Base-by-base conservation (phyloP, 805 yeast species). In the Nakazawaea wickerhamii region DNA sequence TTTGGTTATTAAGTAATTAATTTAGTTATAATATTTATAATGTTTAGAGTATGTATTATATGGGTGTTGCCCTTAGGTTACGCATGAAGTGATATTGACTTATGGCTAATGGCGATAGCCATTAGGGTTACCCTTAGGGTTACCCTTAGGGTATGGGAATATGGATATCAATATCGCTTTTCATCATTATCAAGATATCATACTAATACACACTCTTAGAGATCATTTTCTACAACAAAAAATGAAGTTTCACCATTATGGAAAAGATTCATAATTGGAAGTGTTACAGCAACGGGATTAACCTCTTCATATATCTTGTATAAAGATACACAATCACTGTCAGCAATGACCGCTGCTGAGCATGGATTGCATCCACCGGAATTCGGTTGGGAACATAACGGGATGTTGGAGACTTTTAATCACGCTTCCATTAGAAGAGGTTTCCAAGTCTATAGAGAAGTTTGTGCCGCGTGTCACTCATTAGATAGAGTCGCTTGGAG, bases 401-500 rank as follows among this genome's bases (percentile, higher is more conserved):
- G 97, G 54, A 84, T 88, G 81, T 77, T 89, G 55, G 82, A 81
- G 55, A 75, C 95, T 43, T 90, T 88, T 55, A 97, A 90, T 72
- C 97, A 90, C 68, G 89, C 88, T 46, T 82, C 95, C 43, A 86
- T 93, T 61, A 86, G 99, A 77, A 89, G 99, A 79, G 99, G 99
- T 56, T 93, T 84, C 82, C 97, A 88, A 66, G 99, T 93, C 48
- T 93, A 93, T 77, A 83, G 89, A 68, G 99, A 93, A 71, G 99
- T 93, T 43, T 93, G 99, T 77, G 95, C 99, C 48, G 93, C 98
- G 44, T 93, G 99, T 70, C 99, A 93, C 71, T 91, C 99, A 27
- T 71, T 93, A 58, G 91, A 90, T 65, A 81, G 96, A 75, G 84
- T 93, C 53, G 96, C 98, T 34, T 93, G 99, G 99, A 88, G 99